These are phyloP conservation scores for Cytospora piceae DNA, from an alignment of 2,329 filamentous ascomycete genomes.

Conservation along the genomic window DNA sequence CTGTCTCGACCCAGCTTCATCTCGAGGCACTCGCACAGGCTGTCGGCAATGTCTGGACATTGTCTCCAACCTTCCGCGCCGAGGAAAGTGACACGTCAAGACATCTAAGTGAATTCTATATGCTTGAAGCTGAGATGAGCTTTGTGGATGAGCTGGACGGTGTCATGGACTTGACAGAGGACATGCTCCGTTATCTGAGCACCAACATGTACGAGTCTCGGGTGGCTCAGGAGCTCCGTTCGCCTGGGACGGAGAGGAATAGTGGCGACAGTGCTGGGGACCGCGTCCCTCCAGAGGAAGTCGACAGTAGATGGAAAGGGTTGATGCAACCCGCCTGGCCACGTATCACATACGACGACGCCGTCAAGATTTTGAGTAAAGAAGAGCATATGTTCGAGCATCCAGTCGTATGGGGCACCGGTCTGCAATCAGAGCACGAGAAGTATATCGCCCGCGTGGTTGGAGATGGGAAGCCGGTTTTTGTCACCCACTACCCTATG, in stretches of 20 bases:
- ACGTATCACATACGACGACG: slow-evolving; percentile 80
- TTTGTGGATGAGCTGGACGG: slow-evolving; percentile 72
- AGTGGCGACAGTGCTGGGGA: slow-evolving; percentile 37
- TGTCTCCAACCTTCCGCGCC: slow-evolving; percentile 92
- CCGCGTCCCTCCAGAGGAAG: slow-evolving; percentile 51
- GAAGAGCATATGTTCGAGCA: slow-evolving; percentile 68
- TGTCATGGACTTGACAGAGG: slow-evolving; percentile 80
- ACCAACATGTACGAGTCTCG: slow-evolving; percentile 45
- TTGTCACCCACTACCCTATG: slow-evolving; percentile 91
- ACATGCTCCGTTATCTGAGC: slow-evolving; percentile 66
- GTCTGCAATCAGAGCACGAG: slow-evolving; percentile 91
- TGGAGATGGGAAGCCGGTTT: slow-evolving; percentile 69
- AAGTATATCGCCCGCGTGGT: slow-evolving; percentile 73
- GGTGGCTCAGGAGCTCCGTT: slow-evolving; percentile 50
- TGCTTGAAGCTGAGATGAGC: slow-evolving; percentile 90
- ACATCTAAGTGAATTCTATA: slow-evolving; percentile 97
- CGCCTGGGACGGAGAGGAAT: slow-evolving; percentile 29
- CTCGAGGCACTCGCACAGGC: slow-evolving; percentile 89
- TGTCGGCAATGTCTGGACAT: slow-evolving; percentile 87
- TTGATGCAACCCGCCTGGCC: slow-evolving; percentile 69
- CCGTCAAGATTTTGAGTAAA: slow-evolving; percentile 69
- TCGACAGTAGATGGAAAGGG: slow-evolving; percentile 73
- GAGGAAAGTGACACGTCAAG: slow-evolving; percentile 92
- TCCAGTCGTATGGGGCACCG: slow-evolving; percentile 70
- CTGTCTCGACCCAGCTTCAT: slow-evolving; percentile 92